Percentiles rank a stretch among this genome's conserved stretches.
Evolutionary conservation across 2,329 filamentous ascomycete species (phyloP).

Genomic region (Hypoxylon sp.): DNA sequence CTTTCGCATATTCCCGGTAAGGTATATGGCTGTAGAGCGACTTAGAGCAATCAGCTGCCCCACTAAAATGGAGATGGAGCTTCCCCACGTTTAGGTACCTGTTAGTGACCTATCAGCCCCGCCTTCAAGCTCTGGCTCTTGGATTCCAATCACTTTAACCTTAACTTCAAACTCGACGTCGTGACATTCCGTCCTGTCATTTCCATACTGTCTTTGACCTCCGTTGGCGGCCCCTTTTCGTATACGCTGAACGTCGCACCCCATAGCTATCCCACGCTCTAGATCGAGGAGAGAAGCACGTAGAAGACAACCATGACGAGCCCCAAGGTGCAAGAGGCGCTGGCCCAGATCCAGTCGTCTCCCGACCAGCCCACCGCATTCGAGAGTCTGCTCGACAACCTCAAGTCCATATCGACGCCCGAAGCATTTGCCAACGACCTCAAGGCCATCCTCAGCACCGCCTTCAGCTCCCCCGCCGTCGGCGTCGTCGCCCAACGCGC

Average conservation of each 20-base stretch:
- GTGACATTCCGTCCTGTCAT: background rate
- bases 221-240: background rate
- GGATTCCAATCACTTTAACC: slow-evolving; percentile 18
- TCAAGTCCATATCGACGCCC: slow-evolving; percentile 57
- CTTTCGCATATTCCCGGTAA: too few species aligned
- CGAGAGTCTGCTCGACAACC: slow-evolving; percentile 59
- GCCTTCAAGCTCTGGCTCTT: slow-evolving; percentile 28
- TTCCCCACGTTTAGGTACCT: slow-evolving; percentile 31
- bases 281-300: background rate
- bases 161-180: background rate
- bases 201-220: background rate
- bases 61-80: slow-evolving; percentile 27
- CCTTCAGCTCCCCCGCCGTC: slow-evolving; percentile 69
- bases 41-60: slow-evolving; percentile 6
- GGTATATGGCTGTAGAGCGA: background rate
- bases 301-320: slow-evolving; percentile 42
- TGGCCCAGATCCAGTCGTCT: slow-evolving; percentile 56
- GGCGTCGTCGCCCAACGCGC: slow-evolving; percentile 81
- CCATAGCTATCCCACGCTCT: slow-evolving; percentile 1
- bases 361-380: slow-evolving; percentile 60
- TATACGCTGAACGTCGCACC: background rate
- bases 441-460: slow-evolving; percentile 73
- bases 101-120: slow-evolving; percentile 6
- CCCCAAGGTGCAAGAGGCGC: slow-evolving; percentile 57
- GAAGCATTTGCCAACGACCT: slow-evolving; percentile 65